These are phyloP conservation scores for Pseudonitzschia pungens DNA, from an alignment of 108 stramenopile genomes.

Conservation along the genomic window DNA sequence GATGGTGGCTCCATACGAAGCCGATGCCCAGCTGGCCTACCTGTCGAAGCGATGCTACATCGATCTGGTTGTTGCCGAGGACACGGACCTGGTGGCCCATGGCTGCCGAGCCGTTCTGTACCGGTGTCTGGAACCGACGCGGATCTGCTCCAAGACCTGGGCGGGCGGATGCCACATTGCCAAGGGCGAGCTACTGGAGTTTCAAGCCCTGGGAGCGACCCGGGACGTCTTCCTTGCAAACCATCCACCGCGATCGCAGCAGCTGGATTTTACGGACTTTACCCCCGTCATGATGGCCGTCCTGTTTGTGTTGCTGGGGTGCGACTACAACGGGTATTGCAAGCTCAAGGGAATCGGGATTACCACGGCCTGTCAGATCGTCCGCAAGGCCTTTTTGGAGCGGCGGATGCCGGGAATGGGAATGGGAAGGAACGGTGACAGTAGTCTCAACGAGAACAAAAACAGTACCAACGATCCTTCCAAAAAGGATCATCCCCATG, in stretches of 20 bases:
- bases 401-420: too few relatives aligned
- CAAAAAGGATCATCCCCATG: too few relatives aligned
- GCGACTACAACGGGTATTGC: conserved; percentile 77
- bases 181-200: conserved; percentile 23
- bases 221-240: not conserved
- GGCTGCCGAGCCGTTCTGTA: conserved; percentile 80
- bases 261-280: conserved; percentile 57
- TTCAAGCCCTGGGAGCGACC: conserved; percentile 28
- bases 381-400: conserved; percentile 41
- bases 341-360: conserved; percentile 87
- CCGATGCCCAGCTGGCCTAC: conserved; percentile 96
- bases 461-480: too few relatives aligned
- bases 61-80: conserved; percentile 94
- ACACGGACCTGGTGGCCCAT: conserved; percentile 91
- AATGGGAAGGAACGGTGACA: too few relatives aligned
- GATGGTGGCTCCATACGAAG: conserved; percentile 97
- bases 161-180: not conserved
- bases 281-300: conserved; percentile 84
- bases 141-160: not conserved
- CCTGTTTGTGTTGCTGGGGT: conserved; percentile 93
- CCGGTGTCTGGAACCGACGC: conserved; percentile 57
- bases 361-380: conserved; percentile 74
- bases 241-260: conserved; percentile 14
- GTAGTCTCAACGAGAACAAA: too few relatives aligned
- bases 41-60: conserved; percentile 61